Evolutionary conservation across 2,329 filamentous ascomycete genomes (phyloP).

Genomic region (Xylaria polymorpha): DNA sequence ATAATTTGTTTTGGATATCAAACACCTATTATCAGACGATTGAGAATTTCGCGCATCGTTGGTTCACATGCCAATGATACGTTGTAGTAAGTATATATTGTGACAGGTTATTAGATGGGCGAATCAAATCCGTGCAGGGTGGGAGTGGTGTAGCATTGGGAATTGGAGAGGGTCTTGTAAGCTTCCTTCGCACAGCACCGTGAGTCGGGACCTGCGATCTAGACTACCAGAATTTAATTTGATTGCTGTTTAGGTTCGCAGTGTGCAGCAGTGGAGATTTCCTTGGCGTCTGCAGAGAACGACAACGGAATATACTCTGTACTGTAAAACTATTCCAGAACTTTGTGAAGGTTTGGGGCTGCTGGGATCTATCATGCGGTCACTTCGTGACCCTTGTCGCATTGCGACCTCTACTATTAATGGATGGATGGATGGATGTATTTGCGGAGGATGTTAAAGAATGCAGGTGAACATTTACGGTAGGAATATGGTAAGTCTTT

Average conservation of each 20-base stretch:
- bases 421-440: background rate
- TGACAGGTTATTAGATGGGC: background rate
- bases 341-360: background rate
- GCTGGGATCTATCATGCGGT: constrained; percentile 14
- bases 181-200: no score
- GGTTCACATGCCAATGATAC: constrained; percentile 4
- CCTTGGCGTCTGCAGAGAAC: no score
- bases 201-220: no score
- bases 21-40: background rate
- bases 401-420: background rate
- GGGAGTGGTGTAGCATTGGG: background rate
- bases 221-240: no score
- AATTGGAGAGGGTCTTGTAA: background rate
- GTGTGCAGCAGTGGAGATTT: no score
- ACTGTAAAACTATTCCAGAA: no score
- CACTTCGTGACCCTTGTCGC: background rate
- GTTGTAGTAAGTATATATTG: background rate
- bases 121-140: no score
- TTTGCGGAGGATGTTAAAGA: background rate
- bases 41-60: background rate
- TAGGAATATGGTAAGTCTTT: background rate
- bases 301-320: background rate
- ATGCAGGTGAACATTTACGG: constrained; percentile 7
- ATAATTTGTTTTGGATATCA: background rate
- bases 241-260: no score